Evolutionary conservation across 306 rosid genomes (phyloP), one percentile per base, ranked within the genome.

Genomic region (Quercus dentata): DNA sequence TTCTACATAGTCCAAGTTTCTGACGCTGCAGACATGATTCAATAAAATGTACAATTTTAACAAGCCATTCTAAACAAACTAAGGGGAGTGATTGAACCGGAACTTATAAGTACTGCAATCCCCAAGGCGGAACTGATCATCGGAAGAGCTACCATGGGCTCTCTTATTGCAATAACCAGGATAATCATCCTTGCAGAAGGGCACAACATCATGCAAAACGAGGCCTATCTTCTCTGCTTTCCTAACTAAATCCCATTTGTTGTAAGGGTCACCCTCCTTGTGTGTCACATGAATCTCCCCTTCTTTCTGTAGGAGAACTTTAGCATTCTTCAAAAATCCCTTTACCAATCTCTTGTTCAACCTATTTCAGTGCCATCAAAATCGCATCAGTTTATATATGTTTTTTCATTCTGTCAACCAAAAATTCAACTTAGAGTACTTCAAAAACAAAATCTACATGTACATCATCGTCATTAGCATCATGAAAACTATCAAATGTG

Each of bases 121-220:
- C 4, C 97, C 97, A 58, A 93, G 77, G 0, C 4, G 51, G 74
- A 91, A 91, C 58, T 93, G 27, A 55, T 28, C 85, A 76, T 91
- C 92, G 21, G 90, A 46, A 15, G 15, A 59, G 56, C 76, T 79
- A 28, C 98, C 97, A 56, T 93, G 86, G 11, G 90, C 98, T 83
- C 97, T 88, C 87, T 93, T 93, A 90, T 93, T 89, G 63, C 70
- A 81, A 78, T 93, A 88, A 52, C 97, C 98, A 31, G 91, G 92
- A 84, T 89, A 93, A 21, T 89, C 91, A 63, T 67, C 65, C 75
- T 82, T 86, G 69, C 75, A 28, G 79, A 91, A 94, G 49, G 90
- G 89, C 56, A 82, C 90, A 17, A 38, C 67, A 69, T 85, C 88
- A 9, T 78, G 69, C 71, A 87, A 79, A 31, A 30, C 67, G 52